These are phyloP conservation scores for Eudorina sp. DNA, from an alignment of 139 green algal genomes.

Conservation along the genomic window DNA sequence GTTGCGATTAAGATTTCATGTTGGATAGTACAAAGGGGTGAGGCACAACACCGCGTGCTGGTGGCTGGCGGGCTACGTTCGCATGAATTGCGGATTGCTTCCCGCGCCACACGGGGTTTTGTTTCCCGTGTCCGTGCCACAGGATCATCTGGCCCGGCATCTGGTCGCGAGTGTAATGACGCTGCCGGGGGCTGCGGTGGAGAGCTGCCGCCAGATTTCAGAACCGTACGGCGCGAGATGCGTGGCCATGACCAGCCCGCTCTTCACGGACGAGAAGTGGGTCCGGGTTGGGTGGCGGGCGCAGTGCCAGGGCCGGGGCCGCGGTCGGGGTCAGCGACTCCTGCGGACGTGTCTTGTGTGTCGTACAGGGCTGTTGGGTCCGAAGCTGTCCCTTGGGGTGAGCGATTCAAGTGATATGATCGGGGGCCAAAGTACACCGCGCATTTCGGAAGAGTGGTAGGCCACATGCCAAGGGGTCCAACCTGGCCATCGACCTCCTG, in stretches of 20 bases:
- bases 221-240: not conserved
- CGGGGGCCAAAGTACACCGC: not conserved
- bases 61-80: not conserved
- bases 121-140: not conserved
- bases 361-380: too few relatives aligned
- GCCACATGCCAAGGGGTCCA: too few relatives aligned
- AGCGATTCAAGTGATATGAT: not conserved
- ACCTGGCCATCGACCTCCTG: too few relatives aligned
- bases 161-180: constrained; percentile 5
- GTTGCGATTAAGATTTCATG: too few relatives aligned
- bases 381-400: too few relatives aligned
- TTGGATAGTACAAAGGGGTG: not conserved
- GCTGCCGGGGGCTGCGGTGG: not conserved
- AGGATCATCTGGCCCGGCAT: constrained; percentile 1
- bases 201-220: not conserved
- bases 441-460: too few relatives aligned
- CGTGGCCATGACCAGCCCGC: not conserved
- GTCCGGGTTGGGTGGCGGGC: not conserved
- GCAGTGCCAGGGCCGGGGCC: too few relatives aligned
- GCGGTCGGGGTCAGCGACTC: too few relatives aligned
- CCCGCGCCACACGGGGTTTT: too few relatives aligned
- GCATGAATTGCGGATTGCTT: not conserved
- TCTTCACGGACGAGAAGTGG: constrained; percentile 3
- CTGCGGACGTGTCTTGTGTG: too few relatives aligned
- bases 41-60: not conserved